Percentiles rank a stretch among this genome's conserved stretches.
Conservation (phyloP, 176 grass and related monocot genomes). For the Alopecurus myosuroides region DNA sequence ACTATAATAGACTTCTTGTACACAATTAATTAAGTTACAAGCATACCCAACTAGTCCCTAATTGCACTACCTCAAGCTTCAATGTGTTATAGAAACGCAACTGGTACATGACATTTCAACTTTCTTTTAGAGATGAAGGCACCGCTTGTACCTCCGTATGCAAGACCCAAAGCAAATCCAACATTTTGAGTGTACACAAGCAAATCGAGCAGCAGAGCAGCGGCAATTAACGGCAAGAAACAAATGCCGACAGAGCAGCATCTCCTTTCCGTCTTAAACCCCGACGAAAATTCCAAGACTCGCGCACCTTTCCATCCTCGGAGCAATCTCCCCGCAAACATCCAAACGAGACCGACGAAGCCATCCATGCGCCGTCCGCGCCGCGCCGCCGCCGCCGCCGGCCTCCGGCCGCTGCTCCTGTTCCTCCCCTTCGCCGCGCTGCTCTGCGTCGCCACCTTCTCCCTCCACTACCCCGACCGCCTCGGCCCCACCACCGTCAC, state of each 20-base stretch:
- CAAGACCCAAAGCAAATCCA: background rate
- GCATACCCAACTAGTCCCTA: no score
- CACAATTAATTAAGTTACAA: no score
- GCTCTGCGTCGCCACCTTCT: constrained; percentile 34
- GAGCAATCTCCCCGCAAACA: background rate
- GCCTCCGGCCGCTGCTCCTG: constrained; percentile 15
- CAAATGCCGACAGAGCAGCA: background rate
- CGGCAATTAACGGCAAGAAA: background rate
- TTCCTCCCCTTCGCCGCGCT: constrained; percentile 38
- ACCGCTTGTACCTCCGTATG: no score
- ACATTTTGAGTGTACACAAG: constrained; percentile 13
- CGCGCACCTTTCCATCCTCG: constrained; percentile 37
- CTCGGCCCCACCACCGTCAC: background rate
- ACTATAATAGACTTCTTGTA: no score
- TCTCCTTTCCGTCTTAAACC: constrained; percentile 5
- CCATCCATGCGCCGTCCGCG: constrained; percentile 16
- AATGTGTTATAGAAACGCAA: no score
- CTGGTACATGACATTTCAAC: no score
- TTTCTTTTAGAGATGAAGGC: no score
- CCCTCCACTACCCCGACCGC: constrained; percentile 20
- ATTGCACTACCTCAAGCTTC: no score
- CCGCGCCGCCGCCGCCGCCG: background rate
- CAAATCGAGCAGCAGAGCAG: background rate
- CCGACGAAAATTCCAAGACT: constrained; percentile 3
- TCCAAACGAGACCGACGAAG: background rate